A percentile compares a stretch with the other conserved stretches of the same genome.
Conservation (phyloP, 345 rosid species). For the Eucalyptus paniculata region DNA sequence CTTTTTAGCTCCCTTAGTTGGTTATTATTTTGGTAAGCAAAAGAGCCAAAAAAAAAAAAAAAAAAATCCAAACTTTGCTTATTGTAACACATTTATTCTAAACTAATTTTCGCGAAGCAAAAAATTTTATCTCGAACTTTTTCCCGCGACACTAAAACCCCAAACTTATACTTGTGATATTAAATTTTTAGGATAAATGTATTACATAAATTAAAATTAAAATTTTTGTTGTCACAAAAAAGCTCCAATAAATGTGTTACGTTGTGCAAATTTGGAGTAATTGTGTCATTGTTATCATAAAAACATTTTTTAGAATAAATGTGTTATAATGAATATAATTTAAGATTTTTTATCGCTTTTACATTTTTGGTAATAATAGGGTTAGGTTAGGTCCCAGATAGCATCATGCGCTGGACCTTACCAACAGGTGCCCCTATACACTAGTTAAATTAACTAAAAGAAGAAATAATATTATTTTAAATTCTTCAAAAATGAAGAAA, state of each 20-base stretch:
- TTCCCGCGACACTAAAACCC: fast-evolving
- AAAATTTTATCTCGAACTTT: fast-evolving
- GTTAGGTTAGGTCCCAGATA: neutral
- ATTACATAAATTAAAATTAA: too few species aligned
- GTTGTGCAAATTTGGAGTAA: fast-evolving
- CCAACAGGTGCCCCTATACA: neutral
- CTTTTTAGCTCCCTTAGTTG: neutral
- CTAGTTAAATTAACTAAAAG: neutral
- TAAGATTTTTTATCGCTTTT: too few species aligned
- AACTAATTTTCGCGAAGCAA: fast-evolving
- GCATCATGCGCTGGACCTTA: neutral
- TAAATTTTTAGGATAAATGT: too few species aligned
- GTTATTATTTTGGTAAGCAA: neutral
- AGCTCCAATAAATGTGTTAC: fast-evolving
- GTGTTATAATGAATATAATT: too few species aligned
- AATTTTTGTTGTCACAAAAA: too few species aligned
- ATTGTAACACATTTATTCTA: too few species aligned
- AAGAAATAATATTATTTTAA: neutral
- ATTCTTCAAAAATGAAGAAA: neutral
- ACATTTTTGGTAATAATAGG: neutral
- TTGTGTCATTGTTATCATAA: too few species aligned
- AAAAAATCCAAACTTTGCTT: too few species aligned
- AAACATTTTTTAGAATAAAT: too few species aligned
- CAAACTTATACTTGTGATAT: fast-evolving
- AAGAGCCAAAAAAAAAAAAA: too few species aligned